These are phyloP conservation scores for Pugionium dolabratum DNA, from an alignment of 345 rosid species.

Conservation along the genomic window DNA sequence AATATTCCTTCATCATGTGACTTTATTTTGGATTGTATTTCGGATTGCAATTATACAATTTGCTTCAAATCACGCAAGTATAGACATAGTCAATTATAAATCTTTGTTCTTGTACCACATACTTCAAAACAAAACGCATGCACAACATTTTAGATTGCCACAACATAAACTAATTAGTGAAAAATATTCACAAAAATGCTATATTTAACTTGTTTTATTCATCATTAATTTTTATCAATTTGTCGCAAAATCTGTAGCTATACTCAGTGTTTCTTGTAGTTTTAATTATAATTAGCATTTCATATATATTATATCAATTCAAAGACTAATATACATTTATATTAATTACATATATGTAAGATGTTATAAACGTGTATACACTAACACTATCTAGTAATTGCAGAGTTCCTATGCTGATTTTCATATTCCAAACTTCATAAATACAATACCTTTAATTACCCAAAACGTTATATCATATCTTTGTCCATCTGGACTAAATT, in stretches of 20 bases:
- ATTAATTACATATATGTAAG: neutral
- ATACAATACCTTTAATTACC: neutral
- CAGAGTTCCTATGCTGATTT: neutral
- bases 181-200: no score
- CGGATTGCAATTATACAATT: conserved; percentile 32
- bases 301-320: neutral
- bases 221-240: no score
- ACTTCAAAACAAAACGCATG: conserved; percentile 9
- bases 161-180: neutral
- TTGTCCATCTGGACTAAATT: no score
- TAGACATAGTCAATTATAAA: neutral
- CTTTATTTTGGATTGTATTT: conserved; percentile 34
- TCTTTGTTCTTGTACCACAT: neutral
- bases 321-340: neutral
- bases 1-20: conserved; percentile 43
- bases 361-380: neutral
- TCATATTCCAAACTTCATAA: conserved; percentile 8
- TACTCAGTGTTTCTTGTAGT: no score
- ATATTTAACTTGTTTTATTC: no score
- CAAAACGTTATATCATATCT: neutral
- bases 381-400: neutral
- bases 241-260: no score
- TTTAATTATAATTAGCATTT: no score
- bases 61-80: conserved; percentile 16
- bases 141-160: neutral